phyloP scores from a whole-genome alignment of 1,284 basidiomycete genomes.

The Cystobasidium pallidum region DNA sequence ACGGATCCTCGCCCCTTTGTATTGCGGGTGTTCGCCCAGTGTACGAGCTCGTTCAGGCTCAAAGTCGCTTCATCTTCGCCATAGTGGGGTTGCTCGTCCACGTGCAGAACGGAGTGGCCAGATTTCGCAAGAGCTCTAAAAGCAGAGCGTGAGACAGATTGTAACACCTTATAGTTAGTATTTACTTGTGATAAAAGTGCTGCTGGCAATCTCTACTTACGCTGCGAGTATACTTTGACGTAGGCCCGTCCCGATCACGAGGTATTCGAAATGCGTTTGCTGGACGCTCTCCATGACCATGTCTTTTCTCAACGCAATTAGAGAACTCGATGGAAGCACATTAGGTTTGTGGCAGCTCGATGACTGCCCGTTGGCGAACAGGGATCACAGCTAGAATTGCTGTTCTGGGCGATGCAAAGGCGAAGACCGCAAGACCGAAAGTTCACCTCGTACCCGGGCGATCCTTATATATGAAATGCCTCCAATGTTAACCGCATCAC shows the following conservation, averaged over 20 bases:
- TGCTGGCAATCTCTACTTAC: conserved; percentile 62
- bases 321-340: too few relatives aligned
- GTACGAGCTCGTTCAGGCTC: conserved; percentile 74
- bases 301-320: too few relatives aligned
- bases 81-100: conserved; percentile 84
- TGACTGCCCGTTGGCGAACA: too few relatives aligned
- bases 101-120: conserved; percentile 81
- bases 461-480: too few relatives aligned
- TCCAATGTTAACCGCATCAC: too few relatives aligned
- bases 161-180: too few relatives aligned
- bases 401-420: too few relatives aligned
- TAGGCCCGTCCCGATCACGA: conserved; percentile 79
- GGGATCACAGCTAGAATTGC: too few relatives aligned
- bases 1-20: background rate
- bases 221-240: conserved; percentile 76
- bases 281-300: conserved; percentile 45
- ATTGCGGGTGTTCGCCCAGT: conserved; percentile 61
- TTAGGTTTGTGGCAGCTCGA: too few relatives aligned
- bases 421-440: too few relatives aligned
- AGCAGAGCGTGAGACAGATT: background rate
- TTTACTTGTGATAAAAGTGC: background rate
- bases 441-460: too few relatives aligned
- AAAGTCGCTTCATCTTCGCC: conserved; percentile 81
- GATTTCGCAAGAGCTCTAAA: conserved; percentile 74
- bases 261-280: conserved; percentile 69